Percentiles rank a stretch among this genome's conserved stretches.
These are phyloP conservation scores for Umbilicaria muhlenbergii DNA, from an alignment of 495 filamentous ascomycete species.

Conservation along the genomic window DNA sequence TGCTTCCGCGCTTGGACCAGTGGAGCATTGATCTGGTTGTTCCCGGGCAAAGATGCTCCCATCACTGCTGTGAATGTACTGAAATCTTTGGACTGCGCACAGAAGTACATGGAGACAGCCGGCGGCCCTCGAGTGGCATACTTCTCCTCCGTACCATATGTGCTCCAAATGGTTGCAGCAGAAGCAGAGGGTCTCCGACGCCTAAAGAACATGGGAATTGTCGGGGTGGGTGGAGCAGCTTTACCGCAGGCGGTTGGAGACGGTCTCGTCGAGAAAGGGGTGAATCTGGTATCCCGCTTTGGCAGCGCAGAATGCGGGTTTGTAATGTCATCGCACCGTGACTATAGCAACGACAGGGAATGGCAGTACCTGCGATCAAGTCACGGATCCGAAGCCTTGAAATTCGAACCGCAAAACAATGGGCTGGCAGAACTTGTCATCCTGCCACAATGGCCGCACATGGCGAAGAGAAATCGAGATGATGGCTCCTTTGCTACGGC, in stretches of 20 bases:
- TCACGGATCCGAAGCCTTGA: conserved; percentile 17
- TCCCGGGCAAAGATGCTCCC: conserved; percentile 30
- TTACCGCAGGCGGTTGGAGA: conserved; percentile 30
- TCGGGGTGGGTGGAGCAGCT: conserved; percentile 43
- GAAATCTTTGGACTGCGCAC: conserved; percentile 17
- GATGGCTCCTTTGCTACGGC: conserved; percentile 42
- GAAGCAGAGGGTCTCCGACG: conserved; percentile 15
- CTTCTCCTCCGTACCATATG: conserved; percentile 42
- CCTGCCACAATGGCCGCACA: conserved; percentile 43
- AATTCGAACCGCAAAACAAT: conserved; percentile 39
- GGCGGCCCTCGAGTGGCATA: conserved; percentile 21
- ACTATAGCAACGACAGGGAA: conserved; percentile 36
- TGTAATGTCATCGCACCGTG: conserved; percentile 32
- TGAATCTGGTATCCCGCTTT: conserved; percentile 38
- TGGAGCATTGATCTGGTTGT: conserved; percentile 35
- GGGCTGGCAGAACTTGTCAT: conserved; percentile 44
- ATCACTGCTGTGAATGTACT: conserved; percentile 33
- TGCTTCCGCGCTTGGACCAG: conserved; percentile 37
- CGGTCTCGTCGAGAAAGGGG: conserved; percentile 24
- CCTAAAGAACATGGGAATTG: conserved; percentile 32
- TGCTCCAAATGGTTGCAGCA: conserved; percentile 31
- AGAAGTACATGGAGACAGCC: background rate
- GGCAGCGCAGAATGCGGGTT: conserved; percentile 46
- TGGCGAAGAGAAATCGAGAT: conserved; percentile 40
- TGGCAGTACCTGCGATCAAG: conserved; percentile 49